These are phyloP conservation scores for Tolypocladium ophioglossoides DNA, from an alignment of 2,329 filamentous ascomycete species.

Conservation along the genomic window DNA sequence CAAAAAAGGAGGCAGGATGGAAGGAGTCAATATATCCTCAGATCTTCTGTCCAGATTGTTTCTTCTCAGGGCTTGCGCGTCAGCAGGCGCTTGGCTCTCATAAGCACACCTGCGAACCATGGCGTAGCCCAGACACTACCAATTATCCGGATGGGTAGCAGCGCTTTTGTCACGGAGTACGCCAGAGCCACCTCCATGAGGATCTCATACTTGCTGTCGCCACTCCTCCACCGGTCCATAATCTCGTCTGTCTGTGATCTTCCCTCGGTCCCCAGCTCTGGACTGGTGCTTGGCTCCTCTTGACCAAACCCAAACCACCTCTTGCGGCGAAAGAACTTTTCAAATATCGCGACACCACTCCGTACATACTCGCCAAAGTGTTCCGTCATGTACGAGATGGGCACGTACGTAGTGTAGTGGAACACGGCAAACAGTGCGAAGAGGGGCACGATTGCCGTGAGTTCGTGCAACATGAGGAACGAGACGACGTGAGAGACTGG, in stretches of 20 bases:
- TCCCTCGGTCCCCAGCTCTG: slow-evolving; percentile 8
- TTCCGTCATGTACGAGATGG: slow-evolving; percentile 40
- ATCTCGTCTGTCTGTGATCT: slow-evolving; percentile 13
- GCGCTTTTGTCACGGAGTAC: slow-evolving; percentile 79
- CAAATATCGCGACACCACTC: slow-evolving; percentile 62
- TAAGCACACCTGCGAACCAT: slow-evolving; percentile 69
- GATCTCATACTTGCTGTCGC: slow-evolving; percentile 41
- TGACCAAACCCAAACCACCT: slow-evolving; percentile 64
- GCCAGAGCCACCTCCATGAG: slow-evolving; percentile 69
- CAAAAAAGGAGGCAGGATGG: not conserved
- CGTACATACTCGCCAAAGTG: slow-evolving; percentile 41
- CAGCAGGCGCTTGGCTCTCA: slow-evolving; percentile 26
- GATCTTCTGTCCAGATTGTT: not conserved
- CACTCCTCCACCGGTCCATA: slow-evolving; percentile 24
- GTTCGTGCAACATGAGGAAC: slow-evolving; percentile 83
- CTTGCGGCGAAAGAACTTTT: slow-evolving; percentile 65
- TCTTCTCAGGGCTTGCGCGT: slow-evolving; percentile 14
- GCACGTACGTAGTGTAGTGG: slow-evolving; percentile 69
- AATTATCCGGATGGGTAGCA: slow-evolving; percentile 68
- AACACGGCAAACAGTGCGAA: slow-evolving; percentile 66
- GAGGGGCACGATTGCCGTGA: slow-evolving; percentile 77
- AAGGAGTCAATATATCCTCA: not conserved
- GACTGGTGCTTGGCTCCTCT: slow-evolving; percentile 10
- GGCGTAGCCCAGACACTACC: slow-evolving; percentile 82
- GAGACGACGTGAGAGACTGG: slow-evolving; percentile 75